Conservation (phyloP, 345 rosid genomes). For the Noccaea bulbosa region DNA sequence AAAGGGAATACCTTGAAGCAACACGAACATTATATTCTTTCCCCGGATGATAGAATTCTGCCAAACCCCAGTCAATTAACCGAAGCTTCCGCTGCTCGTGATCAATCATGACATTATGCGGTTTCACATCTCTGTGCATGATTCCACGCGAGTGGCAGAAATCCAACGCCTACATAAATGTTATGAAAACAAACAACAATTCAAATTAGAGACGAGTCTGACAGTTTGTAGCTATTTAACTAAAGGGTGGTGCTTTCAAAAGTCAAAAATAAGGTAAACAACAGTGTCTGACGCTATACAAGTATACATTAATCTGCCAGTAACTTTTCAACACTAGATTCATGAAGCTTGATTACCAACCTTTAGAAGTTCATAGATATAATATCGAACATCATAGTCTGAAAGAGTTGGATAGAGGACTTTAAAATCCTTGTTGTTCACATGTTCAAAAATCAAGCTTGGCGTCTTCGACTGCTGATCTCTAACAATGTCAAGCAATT, state of each 20-base stretch:
- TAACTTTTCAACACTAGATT: neutral
- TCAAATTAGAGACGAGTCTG: neutral
- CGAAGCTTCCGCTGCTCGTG: constrained; percentile 94
- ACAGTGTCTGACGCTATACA: neutral
- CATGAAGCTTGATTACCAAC: constrained; percentile 46
- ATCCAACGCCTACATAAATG: constrained; percentile 79
- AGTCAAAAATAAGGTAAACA: neutral
- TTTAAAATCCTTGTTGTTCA: constrained; percentile 93
- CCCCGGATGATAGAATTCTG: constrained; percentile 97
- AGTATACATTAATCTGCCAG: too few relatives aligned
- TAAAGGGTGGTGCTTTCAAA: neutral
- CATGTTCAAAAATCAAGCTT: constrained; percentile 89
- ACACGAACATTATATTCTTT: constrained; percentile 97
- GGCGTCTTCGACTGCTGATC: constrained; percentile 98
- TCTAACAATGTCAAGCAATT: constrained; percentile 93
- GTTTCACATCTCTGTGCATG: constrained; percentile 99
- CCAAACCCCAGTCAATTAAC: constrained; percentile 98
- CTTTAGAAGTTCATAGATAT: constrained; percentile 88
- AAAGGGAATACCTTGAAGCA: constrained; percentile 77
- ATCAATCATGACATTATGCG: constrained; percentile 99
- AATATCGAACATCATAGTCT: constrained; percentile 87
- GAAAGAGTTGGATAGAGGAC: constrained; percentile 89
- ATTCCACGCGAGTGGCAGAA: constrained; percentile 98
- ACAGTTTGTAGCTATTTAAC: too few relatives aligned
- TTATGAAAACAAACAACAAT: neutral